A percentile compares a stretch with the other conserved stretches of the same genome.
phyloP scores from a whole-genome alignment of 257 asterid genomes.

The Solanum lycopersicoides region DNA sequence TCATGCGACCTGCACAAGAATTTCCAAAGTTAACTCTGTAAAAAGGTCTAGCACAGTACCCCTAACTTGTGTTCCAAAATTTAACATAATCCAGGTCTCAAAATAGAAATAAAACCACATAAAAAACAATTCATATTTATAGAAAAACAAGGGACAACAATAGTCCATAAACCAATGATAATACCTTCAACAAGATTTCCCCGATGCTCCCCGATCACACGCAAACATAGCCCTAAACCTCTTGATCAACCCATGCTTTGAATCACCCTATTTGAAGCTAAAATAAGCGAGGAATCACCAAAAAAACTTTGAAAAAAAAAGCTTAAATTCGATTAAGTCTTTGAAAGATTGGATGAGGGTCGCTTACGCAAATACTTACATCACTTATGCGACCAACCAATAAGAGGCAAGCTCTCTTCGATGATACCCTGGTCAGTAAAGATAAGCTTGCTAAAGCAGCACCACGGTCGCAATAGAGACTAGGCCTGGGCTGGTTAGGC shows the following conservation, averaged over 20 bases:
- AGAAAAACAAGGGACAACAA: background rate
- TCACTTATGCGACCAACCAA: background rate
- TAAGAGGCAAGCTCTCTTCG: background rate
- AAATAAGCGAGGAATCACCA: background rate
- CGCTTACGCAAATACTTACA: background rate
- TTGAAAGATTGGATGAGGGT: background rate
- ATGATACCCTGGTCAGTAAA: background rate
- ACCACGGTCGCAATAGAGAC: accelerated
- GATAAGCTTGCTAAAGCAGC: too few relatives aligned
- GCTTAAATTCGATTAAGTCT: background rate
- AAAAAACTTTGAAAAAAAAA: background rate
- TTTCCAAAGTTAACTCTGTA: background rate
- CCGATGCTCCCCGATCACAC: background rate
- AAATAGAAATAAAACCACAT: background rate
- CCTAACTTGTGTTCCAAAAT: too few relatives aligned
- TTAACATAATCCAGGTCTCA: too few relatives aligned
- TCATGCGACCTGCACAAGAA: background rate
- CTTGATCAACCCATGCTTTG: background rate
- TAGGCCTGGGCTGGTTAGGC: background rate
- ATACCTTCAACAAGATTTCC: background rate
- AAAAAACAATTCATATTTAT: too few relatives aligned
- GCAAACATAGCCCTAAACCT: background rate
- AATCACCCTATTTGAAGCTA: background rate
- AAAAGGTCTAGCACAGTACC: background rate
- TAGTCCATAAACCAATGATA: background rate